Evolutionary conservation across 805 yeast species (phyloP), one percentile per base, ranked within the genome.

Genomic region (Candida silvatica): DNA sequence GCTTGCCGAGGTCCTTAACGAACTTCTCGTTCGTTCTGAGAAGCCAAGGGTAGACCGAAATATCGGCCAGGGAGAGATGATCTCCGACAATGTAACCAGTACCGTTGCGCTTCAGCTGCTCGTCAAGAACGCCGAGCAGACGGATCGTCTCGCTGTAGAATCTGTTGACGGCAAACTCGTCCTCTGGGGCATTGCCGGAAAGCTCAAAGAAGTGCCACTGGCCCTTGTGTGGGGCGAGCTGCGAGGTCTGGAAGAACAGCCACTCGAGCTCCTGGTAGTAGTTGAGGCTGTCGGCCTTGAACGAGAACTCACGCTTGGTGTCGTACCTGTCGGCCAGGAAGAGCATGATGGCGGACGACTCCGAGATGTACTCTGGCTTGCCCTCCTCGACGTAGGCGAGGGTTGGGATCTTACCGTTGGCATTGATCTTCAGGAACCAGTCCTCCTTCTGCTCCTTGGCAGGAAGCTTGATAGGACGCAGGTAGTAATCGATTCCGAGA

Each of bases 401-500:
- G 0, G 76, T 64, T 19, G 86, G 85, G 34, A 79, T 70, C 45
- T 75, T 60, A 4, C 85, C 83, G 45, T 77, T 76, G 15, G 79
- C 77, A 51, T 77, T 74, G 47, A 74, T 52, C 36, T 68, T 60
- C 33, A 74, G 49, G 43, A 61, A 78, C 77, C 79, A 71, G 5
- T 64, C 71, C 42, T 70, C 68, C 48, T 77, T 76, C 38, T 74
- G 78, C 27, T 54, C 71, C 28, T 57, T 54, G 17, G 52, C 58
- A 1, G 37, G 3, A 28, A 77, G 48, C 41, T 71, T 70, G 35
- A 78, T 49, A 4, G 43, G 41, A 31, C 66, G 48, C 14, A 56
- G 58, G 20, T 67, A 59, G 42, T 67, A 70, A 29, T 64, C 59
- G 17, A 67, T 42, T 4, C 62, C 61, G 15, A 70, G 52, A 12